Evolutionary conservation across 108 stramenopile genomes (phyloP).

Genomic region (Cyclotella baltica): DNA sequence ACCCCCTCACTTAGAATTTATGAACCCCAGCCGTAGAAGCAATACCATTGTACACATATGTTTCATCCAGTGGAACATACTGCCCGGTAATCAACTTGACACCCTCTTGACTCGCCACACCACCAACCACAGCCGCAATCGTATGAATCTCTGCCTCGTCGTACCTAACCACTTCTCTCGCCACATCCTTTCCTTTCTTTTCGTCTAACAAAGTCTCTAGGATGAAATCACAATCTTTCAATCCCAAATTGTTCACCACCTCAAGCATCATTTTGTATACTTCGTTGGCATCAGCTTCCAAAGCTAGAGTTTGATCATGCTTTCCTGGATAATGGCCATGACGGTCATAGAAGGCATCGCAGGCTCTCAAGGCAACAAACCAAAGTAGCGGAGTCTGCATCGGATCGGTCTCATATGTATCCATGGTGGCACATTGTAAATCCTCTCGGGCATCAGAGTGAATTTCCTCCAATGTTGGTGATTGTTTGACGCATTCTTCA

Average conservation of each 20-base stretch:
- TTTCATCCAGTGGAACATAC: constrained; percentile 90
- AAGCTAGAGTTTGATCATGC: constrained; percentile 54
- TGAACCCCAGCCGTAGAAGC: constrained; percentile 86
- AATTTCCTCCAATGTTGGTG: constrained; percentile 36
- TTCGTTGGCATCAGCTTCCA: constrained; percentile 63
- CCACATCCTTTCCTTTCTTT: constrained; percentile 52
- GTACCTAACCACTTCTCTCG: constrained; percentile 85
- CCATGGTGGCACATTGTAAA: constrained; percentile 58
- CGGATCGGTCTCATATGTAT: constrained; percentile 74
- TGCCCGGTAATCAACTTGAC: constrained; percentile 96
- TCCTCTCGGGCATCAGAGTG: constrained; percentile 51
- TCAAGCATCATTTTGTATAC: constrained; percentile 56
- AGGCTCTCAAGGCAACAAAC: constrained; percentile 86
- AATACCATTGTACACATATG: constrained; percentile 97
- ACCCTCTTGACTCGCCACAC: constrained; percentile 95
- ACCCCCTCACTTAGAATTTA: constrained; percentile 57
- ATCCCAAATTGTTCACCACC: constrained; percentile 53
- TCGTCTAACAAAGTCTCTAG: constrained; percentile 35
- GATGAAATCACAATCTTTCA: constrained; percentile 62
- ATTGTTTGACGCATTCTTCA: neutral
- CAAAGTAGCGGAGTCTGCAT: constrained; percentile 81
- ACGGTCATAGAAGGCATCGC: constrained; percentile 72
- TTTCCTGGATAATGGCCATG: constrained; percentile 81
- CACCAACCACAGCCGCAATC: constrained; percentile 90
- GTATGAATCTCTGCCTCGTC: constrained; percentile 91